Conservation (phyloP, 1,284 basidiomycete species). For the Cryptococcus sp. region DNA sequence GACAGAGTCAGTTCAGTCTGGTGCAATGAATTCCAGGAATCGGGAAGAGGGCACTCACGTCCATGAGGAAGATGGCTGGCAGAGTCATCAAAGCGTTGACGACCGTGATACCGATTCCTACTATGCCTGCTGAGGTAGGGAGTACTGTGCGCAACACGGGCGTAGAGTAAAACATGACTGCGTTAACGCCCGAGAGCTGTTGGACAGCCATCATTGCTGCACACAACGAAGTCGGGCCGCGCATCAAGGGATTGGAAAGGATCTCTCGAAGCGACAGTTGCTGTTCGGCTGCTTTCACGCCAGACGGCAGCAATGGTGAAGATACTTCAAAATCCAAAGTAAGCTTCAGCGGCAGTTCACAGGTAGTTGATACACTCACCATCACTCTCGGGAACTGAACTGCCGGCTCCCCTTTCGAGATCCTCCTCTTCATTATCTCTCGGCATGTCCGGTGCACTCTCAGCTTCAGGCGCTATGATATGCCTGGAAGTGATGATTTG, state of each 20-base stretch:
- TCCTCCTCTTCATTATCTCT: too few relatives aligned
- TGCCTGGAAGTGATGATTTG: conserved; percentile 59
- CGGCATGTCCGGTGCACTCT: conserved; percentile 1
- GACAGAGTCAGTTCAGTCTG: background rate
- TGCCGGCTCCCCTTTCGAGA: conserved; percentile 9
- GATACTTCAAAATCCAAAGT: conserved; percentile 23
- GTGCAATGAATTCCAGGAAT: background rate
- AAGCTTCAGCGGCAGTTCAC: background rate
- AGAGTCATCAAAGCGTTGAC: conserved; percentile 80
- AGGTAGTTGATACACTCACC: background rate
- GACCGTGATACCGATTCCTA: conserved; percentile 57
- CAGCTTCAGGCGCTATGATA: conserved; percentile 4
- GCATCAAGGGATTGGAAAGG: conserved; percentile 61
- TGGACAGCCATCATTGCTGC: conserved; percentile 74
- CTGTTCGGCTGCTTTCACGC: conserved; percentile 35
- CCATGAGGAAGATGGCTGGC: conserved; percentile 80
- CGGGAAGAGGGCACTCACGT: conserved; percentile 63
- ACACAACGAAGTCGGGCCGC: conserved; percentile 68
- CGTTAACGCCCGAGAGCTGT: conserved; percentile 77
- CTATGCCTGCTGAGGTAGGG: conserved; percentile 65
- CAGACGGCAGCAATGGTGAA: conserved; percentile 26
- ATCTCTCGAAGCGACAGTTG: conserved; percentile 37
- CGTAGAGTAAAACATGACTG: conserved; percentile 87
- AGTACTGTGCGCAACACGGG: conserved; percentile 75
- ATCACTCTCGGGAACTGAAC: background rate